Conservation (phyloP, 345 rosid genomes). For the Psidium guajava region DNA sequence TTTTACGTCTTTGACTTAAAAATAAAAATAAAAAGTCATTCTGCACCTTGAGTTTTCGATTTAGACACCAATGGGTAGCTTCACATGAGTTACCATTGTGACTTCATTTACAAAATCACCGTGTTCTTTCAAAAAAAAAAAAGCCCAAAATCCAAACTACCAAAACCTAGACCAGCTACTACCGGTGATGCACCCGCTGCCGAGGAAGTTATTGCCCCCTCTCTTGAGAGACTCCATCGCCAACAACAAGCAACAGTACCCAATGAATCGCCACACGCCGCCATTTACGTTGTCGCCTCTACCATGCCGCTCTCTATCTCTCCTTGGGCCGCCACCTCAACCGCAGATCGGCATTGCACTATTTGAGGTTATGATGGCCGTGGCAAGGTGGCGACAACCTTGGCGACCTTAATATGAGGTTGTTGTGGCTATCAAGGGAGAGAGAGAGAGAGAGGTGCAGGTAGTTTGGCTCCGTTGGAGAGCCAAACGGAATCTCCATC, state of each 20-base stretch:
- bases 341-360: not conserved
- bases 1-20: not conserved
- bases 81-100: not conserved
- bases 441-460: not conserved
- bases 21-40: not conserved
- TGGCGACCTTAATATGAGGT: not conserved
- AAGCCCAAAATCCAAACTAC: not conserved
- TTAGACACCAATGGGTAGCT: not conserved
- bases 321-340: not conserved
- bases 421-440: not conserved
- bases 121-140: fast-evolving
- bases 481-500: not conserved
- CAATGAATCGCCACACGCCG: not conserved
- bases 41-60: not conserved
- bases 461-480: not conserved
- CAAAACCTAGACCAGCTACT: not conserved
- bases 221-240: not conserved
- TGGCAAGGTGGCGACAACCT: not conserved
- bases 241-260: not conserved
- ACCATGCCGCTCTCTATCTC: not conserved
- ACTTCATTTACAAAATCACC: not conserved
- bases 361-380: not conserved
- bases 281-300: not conserved
- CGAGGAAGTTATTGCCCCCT: not conserved
- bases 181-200: not conserved